Evolutionary conservation across 2,329 filamentous ascomycete genomes (phyloP).

Genomic region (Neofusicoccum kwambonambiense): DNA sequence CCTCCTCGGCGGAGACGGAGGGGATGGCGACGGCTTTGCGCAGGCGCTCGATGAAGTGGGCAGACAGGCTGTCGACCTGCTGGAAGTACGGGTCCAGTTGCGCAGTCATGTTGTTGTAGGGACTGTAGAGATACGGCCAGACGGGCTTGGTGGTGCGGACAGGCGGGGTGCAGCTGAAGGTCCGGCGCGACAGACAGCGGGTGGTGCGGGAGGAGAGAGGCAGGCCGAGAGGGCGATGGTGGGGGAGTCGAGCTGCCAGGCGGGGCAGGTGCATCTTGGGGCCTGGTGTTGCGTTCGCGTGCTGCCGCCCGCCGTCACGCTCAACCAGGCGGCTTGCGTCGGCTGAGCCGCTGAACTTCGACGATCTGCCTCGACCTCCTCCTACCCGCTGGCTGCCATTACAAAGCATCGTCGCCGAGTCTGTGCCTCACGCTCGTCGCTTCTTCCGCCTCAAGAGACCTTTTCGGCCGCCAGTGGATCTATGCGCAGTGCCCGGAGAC

Average conservation of each 20-base stretch:
- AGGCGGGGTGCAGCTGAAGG: slow-evolving; percentile 3
- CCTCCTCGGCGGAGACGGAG: slow-evolving; percentile 89
- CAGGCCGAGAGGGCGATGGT: slow-evolving; percentile 11
- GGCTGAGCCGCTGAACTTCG: slow-evolving; percentile 3
- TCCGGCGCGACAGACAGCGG: neutral
- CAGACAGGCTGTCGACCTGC: slow-evolving; percentile 78
- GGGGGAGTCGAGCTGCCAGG: slow-evolving; percentile 12
- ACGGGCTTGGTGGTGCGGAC: slow-evolving; percentile 4
- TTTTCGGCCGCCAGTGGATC: too few species aligned
- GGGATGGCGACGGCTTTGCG: slow-evolving; percentile 93
- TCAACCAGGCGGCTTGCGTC: neutral
- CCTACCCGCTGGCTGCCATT: neutral
- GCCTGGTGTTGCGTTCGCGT: slow-evolving; percentile 16
- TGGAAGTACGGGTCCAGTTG: slow-evolving; percentile 90
- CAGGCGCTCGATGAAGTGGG: slow-evolving; percentile 84
- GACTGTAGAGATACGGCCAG: slow-evolving; percentile 51
- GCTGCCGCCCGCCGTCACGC: neutral
- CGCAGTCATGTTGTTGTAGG: slow-evolving; percentile 76
- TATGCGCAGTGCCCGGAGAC: too few species aligned
- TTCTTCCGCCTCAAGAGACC: too few species aligned
- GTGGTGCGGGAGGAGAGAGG: neutral
- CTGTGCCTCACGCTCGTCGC: too few species aligned
- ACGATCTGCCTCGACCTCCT: neutral
- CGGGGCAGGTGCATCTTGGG: slow-evolving; percentile 16
- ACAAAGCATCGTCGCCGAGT: neutral